These are phyloP conservation scores for Kwoniella sp. DNA, from an alignment of 768 basidiomycete species.

Conservation along the genomic window DNA sequence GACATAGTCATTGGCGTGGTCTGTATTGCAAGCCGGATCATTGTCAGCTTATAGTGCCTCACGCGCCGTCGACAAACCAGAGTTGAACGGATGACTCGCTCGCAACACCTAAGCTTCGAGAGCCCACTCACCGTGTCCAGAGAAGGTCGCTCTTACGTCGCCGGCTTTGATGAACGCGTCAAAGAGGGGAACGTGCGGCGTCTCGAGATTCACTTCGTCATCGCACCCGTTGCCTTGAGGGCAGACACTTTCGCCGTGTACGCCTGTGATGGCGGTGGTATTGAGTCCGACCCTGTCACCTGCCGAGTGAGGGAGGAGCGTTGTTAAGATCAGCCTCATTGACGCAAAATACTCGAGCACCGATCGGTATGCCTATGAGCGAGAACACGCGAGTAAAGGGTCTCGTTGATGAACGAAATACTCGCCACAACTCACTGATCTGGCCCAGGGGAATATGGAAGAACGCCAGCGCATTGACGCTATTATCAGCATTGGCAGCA, in stretches of 20 bases:
- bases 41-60: neutral
- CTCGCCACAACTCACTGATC: slow-evolving; percentile 6
- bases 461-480: slow-evolving; percentile 6
- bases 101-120: neutral
- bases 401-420: neutral
- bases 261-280: neutral
- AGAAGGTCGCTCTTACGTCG: slow-evolving; percentile 9
- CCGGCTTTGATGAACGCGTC: slow-evolving; percentile 2
- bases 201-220: neutral
- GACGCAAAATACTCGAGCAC: too few species aligned
- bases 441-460: slow-evolving; percentile 14
- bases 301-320: too few species aligned
- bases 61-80: too few species aligned
- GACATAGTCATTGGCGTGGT: slow-evolving; percentile 9
- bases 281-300: slow-evolving; percentile 1
- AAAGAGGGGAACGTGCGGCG: neutral
- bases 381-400: neutral
- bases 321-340: too few species aligned
- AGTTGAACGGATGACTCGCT: too few species aligned
- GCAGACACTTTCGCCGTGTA: slow-evolving; percentile 12
- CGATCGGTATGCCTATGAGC: too few species aligned
- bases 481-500: neutral
- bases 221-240: slow-evolving; percentile 3
- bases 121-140: slow-evolving; percentile 3
- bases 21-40: neutral